Evolutionary conservation across 2,329 filamentous ascomycete species (phyloP).

Genomic region (Sarocladiaceae sp.): DNA sequence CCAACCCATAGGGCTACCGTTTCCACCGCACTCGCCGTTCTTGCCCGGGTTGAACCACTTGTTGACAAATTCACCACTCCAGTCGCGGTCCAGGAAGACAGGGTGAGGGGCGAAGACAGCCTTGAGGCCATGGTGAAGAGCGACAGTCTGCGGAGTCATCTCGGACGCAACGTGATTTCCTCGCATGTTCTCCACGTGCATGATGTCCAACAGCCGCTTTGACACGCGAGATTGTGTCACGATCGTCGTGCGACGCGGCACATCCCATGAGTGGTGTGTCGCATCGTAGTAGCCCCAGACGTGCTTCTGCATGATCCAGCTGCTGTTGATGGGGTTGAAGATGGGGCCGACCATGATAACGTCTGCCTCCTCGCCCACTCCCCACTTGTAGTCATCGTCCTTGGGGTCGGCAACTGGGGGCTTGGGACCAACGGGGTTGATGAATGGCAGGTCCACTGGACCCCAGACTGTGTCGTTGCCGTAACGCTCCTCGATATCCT

Average conservation of each 20-base stretch:
- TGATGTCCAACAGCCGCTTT: constrained; percentile 63
- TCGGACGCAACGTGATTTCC: constrained; percentile 74
- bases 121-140: constrained; percentile 72
- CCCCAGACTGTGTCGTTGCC: constrained; percentile 60
- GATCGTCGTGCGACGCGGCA: constrained; percentile 70
- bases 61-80: constrained; percentile 48
- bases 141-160: constrained; percentile 69
- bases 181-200: constrained; percentile 69
- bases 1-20: constrained; percentile 53
- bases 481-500: constrained; percentile 50
- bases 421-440: constrained; percentile 55
- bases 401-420: constrained; percentile 53
- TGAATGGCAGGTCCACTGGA: constrained; percentile 49
- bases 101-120: constrained; percentile 73
- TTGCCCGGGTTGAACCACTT: constrained; percentile 56
- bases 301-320: constrained; percentile 65
- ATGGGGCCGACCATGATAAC: constrained; percentile 72
- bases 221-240: constrained; percentile 71
- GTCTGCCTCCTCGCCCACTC: constrained; percentile 69
- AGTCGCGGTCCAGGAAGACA: constrained; percentile 71
- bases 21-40: constrained; percentile 46
- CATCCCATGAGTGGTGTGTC: constrained; percentile 42
- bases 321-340: constrained; percentile 66
- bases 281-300: constrained; percentile 58
- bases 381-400: constrained; percentile 68